Base-by-base conservation (phyloP, 305 asterid genomes). In the Plantago coronopus region DNA sequence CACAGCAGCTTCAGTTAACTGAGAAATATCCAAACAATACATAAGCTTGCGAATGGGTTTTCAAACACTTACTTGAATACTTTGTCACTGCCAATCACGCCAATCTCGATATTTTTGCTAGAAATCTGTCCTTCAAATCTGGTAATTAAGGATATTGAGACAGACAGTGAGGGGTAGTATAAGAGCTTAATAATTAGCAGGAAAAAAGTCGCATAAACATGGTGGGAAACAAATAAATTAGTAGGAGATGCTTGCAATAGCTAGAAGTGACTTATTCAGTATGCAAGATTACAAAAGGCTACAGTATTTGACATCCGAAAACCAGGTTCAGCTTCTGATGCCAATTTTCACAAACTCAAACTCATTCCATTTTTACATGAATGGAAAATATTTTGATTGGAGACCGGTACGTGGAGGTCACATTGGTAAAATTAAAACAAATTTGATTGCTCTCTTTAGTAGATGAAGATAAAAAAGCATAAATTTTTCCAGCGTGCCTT, bases 101-200 rank as follows among this genome's bases (percentile, higher is more conserved):
- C 97, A 67, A 90, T 90, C 89, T 90, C 97, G 51, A 90, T 91
- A 73, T 91, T 91, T 64, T 88, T 88, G 72, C 96, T 77, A 17
- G 97, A 85, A 63, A 91, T 91, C 63, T 91, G 97, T 56, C 97
- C 96, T 76, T 91, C 97, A 65, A 91, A 91, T 72, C 97, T 90
- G 85, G 55, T 48, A 21, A 54, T 9, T 17, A 62, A 37, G 61
- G 15, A 27, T 27, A 27, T 3, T 27, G 34, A 34, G 25, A 13
- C 59, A 18, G 17, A 49, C 4, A 6, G 0, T 23, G 20, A 42
- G 25, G 20, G 58, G 20, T 23, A 17, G 25, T 25, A 34, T 12
- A 34, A 9, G 5, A 34, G 7, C 40, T 34, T 34, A 2, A 34
- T 34, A 9, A 34, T 34, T 12, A 34, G 34, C 34, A 34, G 40